Evolutionary conservation across 257 asterid species (phyloP).

Genomic region (Lycium ferocissimum): DNA sequence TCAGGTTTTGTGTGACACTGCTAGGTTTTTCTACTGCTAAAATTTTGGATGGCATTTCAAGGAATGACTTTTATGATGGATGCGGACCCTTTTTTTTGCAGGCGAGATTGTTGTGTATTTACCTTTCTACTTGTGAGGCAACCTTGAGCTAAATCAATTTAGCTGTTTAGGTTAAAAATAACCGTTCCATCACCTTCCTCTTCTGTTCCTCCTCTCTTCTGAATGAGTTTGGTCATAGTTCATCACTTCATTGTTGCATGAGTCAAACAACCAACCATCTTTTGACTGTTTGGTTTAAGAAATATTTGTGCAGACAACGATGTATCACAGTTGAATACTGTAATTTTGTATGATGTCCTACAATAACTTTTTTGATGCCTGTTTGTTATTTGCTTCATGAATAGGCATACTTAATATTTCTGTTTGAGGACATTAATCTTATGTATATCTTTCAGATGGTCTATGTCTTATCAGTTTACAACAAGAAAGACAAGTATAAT

Average conservation of each 20-base stretch:
- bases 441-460: constrained; percentile 69
- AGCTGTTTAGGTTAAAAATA: background rate
- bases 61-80: background rate
- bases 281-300: background rate
- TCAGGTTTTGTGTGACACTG: constrained; percentile 6
- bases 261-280: background rate
- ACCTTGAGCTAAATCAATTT: background rate
- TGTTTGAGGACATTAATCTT: constrained; percentile 1
- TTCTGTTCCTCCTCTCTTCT: background rate
- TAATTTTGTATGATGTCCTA: background rate
- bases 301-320: background rate
- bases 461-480: constrained; percentile 83
- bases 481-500: constrained; percentile 77
- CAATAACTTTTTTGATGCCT: background rate
- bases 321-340: constrained; percentile 12
- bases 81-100: background rate
- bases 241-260: background rate
- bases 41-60: background rate
- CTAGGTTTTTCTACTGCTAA: background rate
- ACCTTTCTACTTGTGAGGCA: constrained; percentile 15
- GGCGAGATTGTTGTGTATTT: background rate
- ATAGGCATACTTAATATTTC: constrained; percentile 11
- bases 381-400: background rate
- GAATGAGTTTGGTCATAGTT: background rate
- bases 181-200: background rate